Conservation (phyloP, 2,329 filamentous ascomycete genomes). For the Hymenoscyphus repandus region DNA sequence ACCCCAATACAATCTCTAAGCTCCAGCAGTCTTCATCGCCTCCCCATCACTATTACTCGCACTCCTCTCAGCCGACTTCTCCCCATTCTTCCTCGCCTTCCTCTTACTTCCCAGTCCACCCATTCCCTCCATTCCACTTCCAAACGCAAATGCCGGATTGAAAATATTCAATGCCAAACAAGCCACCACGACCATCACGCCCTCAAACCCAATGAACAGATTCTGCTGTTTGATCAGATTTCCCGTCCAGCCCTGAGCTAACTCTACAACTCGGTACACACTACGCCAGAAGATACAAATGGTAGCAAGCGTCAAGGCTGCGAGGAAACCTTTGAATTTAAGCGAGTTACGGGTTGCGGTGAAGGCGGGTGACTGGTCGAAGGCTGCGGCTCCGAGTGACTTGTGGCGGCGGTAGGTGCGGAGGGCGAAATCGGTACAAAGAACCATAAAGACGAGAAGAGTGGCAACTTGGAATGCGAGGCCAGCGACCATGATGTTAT, state of each 20-base stretch:
- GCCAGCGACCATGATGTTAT: slow-evolving; percentile 53
- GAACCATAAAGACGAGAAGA: slow-evolving; percentile 33
- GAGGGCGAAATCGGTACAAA: slow-evolving; percentile 18
- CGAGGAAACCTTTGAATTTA: slow-evolving; percentile 24
- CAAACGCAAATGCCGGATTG: slow-evolving; percentile 33
- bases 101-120: slow-evolving; percentile 9
- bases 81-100: not conserved
- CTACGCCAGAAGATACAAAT: slow-evolving; percentile 51
- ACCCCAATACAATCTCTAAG: not conserved
- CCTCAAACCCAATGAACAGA: slow-evolving; percentile 29
- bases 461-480: slow-evolving; percentile 52
- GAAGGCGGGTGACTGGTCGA: slow-evolving; percentile 14
- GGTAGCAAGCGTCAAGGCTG: slow-evolving; percentile 42
- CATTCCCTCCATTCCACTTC: slow-evolving; percentile 6
- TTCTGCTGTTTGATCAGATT: slow-evolving; percentile 19
- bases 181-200: slow-evolving; percentile 24
- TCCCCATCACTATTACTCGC: slow-evolving; percentile 10
- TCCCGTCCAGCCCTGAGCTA: slow-evolving; percentile 41
- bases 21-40: not conserved
- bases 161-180: slow-evolving; percentile 28
- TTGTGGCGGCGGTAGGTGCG: slow-evolving; percentile 11
- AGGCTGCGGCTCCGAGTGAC: slow-evolving; percentile 24
- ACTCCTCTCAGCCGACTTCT: slow-evolving; percentile 2
- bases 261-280: slow-evolving; percentile 53
- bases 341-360: slow-evolving; percentile 9